Base-by-base conservation (phyloP, 2,329 filamentous ascomycete species). In the Penicillium sp. region DNA sequence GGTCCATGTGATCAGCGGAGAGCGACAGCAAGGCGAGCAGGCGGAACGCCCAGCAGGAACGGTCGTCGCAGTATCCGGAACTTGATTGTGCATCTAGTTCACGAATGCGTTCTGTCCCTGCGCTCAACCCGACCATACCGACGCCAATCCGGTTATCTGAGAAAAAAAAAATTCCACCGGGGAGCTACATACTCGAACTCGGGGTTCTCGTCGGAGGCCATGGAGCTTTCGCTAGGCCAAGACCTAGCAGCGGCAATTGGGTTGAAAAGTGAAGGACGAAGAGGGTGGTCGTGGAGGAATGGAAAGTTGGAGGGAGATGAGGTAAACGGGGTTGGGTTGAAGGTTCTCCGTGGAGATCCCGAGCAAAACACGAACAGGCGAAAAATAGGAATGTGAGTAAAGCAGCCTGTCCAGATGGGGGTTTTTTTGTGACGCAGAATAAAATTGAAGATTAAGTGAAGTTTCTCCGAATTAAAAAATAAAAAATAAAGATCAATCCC, bases 131-230 rank as follows among this genome's bases (percentile, higher is more conserved):
- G 13, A 40, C 27, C 21, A 42, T 36, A 39, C 45, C 36, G 43
- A 34, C 38, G 21, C 32, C 48, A 45, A 49, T 45, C 48, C 36
- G 10, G 43, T 44, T 44, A 48, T 32, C 48, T 39, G 43, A 36
- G 40, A 27, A 40, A 34, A 48, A 29, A 51, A 57, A 58, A 56
- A 55, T 49, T 43, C 42, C 48, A 36, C 40, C 27, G 38, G 51
- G 36, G 51, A 48, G 43, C 9, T 43, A 74, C 75, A 59, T 74
- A 79, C 75, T 79, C 77, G 59, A 69, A 79, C 66, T 79, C 75
- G 48, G 72, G 66, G 50, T 76, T 67, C 53, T 75, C 70, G 60
- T 77, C 74, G 58, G 72, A 57, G 62, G 73, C 74, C 75, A 77
- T 77, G 62, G 65, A 72, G 67, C 69, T 69, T 53, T 58, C 49